Base-by-base conservation (phyloP, 768 basidiomycete species). In the Termitomyces titanicus region DNA sequence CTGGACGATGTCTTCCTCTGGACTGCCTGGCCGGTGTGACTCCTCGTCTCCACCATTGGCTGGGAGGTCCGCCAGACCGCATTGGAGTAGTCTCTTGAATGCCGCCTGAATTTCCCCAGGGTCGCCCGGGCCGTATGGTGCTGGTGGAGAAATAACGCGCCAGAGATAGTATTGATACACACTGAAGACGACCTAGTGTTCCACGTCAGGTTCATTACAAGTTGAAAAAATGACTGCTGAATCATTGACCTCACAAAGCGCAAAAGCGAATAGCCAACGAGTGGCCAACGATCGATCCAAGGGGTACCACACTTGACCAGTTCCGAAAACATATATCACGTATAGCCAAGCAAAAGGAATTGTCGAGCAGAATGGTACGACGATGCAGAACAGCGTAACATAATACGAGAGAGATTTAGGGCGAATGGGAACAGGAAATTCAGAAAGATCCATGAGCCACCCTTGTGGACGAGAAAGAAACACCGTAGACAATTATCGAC, bases 281-380 rank as follows among this genome's bases (percentile, higher is more conserved):
- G 74, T 65, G 13, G 63, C 66, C 71, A 74, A 76, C 13, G 72
- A 59, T 56, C 76, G 79, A 6, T 69, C 25, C 6, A 25, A 35
- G 15, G 34, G 17, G n/a, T n/a, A 64, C 72, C 65, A 78, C 54
- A 82, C 61, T 37, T 58, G 70, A 33, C 76, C 74, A 37, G 72
- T 68, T 58, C 70, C 70, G 38, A 88, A 65, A 42, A 79, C 69
- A 65, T 81, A 73, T 64, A 83, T 18, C 55, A 78, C 80, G 63
- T 82, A 89, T 7, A 68, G 64, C 89, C 90, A 92, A 20, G 86
- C 79, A 22, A 84, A 61, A 10, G 88, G 85, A 7, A 81, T 71
- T 34, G 80, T 65, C 5, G 80, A 79, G 80, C 87, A 88, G 52
- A 91, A 59, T 8, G 90, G 89, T 5, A 80, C 61, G 54, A 90